Conservation (phyloP, 176 grass and related monocot genomes). For the Alopecurus myosuroides region DNA sequence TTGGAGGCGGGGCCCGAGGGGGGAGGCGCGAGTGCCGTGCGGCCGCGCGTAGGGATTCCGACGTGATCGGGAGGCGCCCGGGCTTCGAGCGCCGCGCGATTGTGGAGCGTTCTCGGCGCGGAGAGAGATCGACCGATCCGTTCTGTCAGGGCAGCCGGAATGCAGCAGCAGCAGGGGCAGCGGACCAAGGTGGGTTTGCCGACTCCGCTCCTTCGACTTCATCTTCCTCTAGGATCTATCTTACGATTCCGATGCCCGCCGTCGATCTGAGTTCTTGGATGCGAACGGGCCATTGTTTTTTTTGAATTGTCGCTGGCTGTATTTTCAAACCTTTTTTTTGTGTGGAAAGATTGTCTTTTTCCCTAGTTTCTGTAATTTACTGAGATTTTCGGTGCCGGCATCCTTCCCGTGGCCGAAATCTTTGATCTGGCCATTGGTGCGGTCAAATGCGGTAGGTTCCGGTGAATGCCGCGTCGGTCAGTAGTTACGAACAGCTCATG, state of each 20-base stretch:
- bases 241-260: background rate
- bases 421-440: background rate
- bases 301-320: background rate
- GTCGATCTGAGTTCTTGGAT: background rate
- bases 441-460: background rate
- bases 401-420: background rate
- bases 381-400: background rate
- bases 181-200: constrained; percentile 58
- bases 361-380: background rate
- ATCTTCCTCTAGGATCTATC: no score
- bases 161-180: constrained; percentile 89
- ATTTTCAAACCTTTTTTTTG: background rate
- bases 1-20: background rate
- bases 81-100: background rate
- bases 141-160: constrained; percentile 1
- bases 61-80: background rate
- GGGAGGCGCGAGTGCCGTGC: background rate
- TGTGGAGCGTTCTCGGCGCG: background rate
- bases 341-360: background rate
- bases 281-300: background rate
- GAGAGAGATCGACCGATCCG: constrained; percentile 39
- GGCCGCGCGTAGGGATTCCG: background rate
- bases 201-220: background rate
- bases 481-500: constrained; percentile 26
- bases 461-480: background rate